Base-by-base conservation (phyloP, 1,284 basidiomycete genomes). In the Paramarasmius palmivorus region DNA sequence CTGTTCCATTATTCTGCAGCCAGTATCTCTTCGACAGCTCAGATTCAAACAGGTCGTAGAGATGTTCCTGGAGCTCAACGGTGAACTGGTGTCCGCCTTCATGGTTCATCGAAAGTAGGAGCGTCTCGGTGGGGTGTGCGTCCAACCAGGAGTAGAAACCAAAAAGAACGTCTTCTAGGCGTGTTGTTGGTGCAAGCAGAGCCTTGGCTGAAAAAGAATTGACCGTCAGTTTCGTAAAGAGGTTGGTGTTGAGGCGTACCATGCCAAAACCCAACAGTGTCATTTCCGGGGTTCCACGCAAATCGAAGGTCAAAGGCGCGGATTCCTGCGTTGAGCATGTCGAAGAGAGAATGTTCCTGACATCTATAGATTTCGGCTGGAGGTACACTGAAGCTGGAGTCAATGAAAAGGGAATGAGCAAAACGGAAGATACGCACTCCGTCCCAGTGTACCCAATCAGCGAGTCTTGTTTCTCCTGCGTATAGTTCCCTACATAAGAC, bases 211-310 rank as follows among this genome's bases (percentile, higher is more conserved):
- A 14, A 20, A n/a, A 9, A 14, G 29, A 19, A 19, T 29, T 22
- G 47, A 20, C 32, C 10, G 39, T 10, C 38, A 35, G 37, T 22
- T 38, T 9, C 19, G 10, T 4, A 15, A 10, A 25, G 26, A 34
- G 12, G 29, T 6, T 19, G 48, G 9, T 32, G 7, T 8, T 14
- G 35, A 37, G 14, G 54, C 60, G 15, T 57, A 75, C 76, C 68
- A 50, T 78, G 76, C 56, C 73, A 69, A 52, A 77, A 76, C 2
- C 75, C 76, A 50, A 78, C 71, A 2, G 75, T 76, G 52, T 74
- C 72, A 32, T 74, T 73, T 22, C 74, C 75, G 2, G 76, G 75
- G 58, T 78, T 77, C 59, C 74, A 77, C 0, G 75, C 72, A 34
- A 69, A 65, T 10, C 76, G 69, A 20, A 76, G 64, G 55, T 78